phyloP scores from a whole-genome alignment of 2,329 filamentous ascomycete genomes.

The Thermomyces lanuginosus region DNA sequence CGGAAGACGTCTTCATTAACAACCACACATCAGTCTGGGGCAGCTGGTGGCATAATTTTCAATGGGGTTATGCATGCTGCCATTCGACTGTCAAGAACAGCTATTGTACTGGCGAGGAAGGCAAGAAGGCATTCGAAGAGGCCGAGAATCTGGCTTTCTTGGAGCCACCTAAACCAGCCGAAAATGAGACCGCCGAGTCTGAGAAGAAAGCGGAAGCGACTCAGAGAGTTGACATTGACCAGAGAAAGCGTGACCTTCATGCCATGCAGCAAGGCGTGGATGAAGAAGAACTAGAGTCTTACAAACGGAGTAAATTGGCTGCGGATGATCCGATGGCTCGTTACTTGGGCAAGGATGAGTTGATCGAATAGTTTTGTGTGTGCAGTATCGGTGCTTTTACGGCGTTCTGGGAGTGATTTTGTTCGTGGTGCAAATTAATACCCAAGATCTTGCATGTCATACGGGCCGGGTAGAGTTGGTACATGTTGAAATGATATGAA shows the following conservation, averaged over 20 bases:
- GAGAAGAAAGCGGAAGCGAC: slow-evolving; percentile 13
- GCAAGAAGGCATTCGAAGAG: slow-evolving; percentile 63
- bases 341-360: slow-evolving; percentile 56
- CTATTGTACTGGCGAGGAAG: slow-evolving; percentile 88
- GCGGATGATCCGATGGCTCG: slow-evolving; percentile 78
- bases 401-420: too few relatives aligned
- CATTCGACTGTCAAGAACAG: slow-evolving; percentile 89
- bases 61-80: slow-evolving; percentile 94
- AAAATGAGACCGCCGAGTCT: slow-evolving; percentile 12
- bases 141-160: slow-evolving; percentile 44
- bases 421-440: too few relatives aligned
- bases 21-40: slow-evolving; percentile 92
- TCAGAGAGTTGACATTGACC: slow-evolving; percentile 16
- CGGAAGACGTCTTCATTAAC: slow-evolving; percentile 72
- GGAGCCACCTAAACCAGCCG: slow-evolving; percentile 10
- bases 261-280: slow-evolving; percentile 65
- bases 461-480: too few relatives aligned
- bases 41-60: slow-evolving; percentile 91
- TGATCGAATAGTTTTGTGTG: slow-evolving; percentile 28
- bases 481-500: too few relatives aligned
- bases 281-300: slow-evolving; percentile 75
- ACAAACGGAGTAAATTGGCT: slow-evolving; percentile 56
- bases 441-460: too few relatives aligned
- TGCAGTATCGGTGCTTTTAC: too few relatives aligned
- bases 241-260: slow-evolving; percentile 57